These are phyloP conservation scores for Kurtzmaniella fragi DNA, from an alignment of 805 yeast genomes.

Conservation along the genomic window DNA sequence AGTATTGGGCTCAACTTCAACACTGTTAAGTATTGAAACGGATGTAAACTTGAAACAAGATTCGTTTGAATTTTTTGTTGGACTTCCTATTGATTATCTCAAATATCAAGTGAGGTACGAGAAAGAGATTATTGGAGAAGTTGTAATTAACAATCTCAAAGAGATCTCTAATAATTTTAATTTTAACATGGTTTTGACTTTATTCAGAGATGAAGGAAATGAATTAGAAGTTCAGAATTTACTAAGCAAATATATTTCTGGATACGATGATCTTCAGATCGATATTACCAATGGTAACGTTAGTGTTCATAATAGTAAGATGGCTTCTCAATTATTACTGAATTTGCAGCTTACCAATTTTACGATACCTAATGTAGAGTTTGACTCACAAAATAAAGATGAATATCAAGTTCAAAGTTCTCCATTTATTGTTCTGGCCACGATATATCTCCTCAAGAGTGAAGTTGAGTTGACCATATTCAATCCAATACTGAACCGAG, in stretches of 20 bases:
- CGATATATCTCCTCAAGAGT: slow-evolving; percentile 51
- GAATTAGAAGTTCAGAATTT: slow-evolving; percentile 22
- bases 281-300: slow-evolving; percentile 21
- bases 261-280: slow-evolving; percentile 23
- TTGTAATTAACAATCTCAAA: neutral
- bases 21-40: neutral
- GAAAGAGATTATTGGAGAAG: slow-evolving; percentile 2
- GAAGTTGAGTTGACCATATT: slow-evolving; percentile 49
- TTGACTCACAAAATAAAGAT: slow-evolving; percentile 20
- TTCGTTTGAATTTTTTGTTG: slow-evolving; percentile 2
- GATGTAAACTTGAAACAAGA: neutral
- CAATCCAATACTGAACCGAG: slow-evolving; percentile 51
- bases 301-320: slow-evolving; percentile 9
- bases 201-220: neutral
- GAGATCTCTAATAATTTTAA: neutral
- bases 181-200: neutral
- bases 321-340: slow-evolving; percentile 9
- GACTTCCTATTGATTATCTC: slow-evolving; percentile 16
- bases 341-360: slow-evolving; percentile 16
- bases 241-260: slow-evolving; percentile 36
- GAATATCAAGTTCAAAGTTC: slow-evolving; percentile 1
- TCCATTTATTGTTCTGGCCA: slow-evolving; percentile 45
- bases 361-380: slow-evolving; percentile 20
- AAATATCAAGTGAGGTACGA: slow-evolving; percentile 11
- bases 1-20: neutral